Percentiles rank a stretch among this genome's conserved stretches.
phyloP scores from a whole-genome alignment of 2,329 filamentous ascomycete species.

The Arthrobotrys sphaeroides region DNA sequence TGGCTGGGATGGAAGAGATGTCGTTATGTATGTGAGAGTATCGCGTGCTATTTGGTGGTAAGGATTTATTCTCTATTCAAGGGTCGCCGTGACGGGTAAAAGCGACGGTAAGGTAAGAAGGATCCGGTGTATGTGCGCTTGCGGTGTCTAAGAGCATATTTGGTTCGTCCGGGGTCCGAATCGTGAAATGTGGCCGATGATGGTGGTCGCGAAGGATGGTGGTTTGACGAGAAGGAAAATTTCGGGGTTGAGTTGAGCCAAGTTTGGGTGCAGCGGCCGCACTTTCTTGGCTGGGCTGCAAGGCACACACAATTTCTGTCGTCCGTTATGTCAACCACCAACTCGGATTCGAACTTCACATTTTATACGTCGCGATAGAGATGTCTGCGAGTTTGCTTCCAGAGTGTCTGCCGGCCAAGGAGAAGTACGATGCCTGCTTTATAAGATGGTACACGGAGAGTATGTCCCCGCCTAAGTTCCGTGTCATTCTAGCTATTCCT shows the following conservation, averaged over 20 bases:
- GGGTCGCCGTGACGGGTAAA: neutral
- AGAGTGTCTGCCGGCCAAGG: slow-evolving; percentile 62
- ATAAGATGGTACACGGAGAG: slow-evolving; percentile 99
- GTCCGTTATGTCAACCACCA: neutral
- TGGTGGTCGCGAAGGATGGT: neutral
- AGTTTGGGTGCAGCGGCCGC: neutral
- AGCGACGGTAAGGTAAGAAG: neutral
- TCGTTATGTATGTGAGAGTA: neutral
- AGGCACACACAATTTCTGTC: slow-evolving; percentile 3
- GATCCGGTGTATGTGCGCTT: neutral
- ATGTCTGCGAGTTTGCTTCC: slow-evolving; percentile 47
- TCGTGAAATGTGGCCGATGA: neutral
- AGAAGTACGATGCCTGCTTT: slow-evolving; percentile 96
- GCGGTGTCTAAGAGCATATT: slow-evolving; percentile 4
- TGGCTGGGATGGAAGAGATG: neutral
- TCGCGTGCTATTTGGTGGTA: neutral
- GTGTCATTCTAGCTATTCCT: neutral
- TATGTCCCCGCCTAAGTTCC: slow-evolving; percentile 64
- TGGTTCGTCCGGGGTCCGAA: neutral
- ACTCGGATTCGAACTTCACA: neutral
- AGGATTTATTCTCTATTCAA: neutral
- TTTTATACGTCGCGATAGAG: neutral
- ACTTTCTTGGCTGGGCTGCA: neutral
- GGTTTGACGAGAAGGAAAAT: neutral
- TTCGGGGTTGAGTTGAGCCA: neutral